Evolutionary conservation across 768 basidiomycete species (phyloP), one percentile per base, ranked within the genome.

Genomic region (Mycena olivaceomarginata): DNA sequence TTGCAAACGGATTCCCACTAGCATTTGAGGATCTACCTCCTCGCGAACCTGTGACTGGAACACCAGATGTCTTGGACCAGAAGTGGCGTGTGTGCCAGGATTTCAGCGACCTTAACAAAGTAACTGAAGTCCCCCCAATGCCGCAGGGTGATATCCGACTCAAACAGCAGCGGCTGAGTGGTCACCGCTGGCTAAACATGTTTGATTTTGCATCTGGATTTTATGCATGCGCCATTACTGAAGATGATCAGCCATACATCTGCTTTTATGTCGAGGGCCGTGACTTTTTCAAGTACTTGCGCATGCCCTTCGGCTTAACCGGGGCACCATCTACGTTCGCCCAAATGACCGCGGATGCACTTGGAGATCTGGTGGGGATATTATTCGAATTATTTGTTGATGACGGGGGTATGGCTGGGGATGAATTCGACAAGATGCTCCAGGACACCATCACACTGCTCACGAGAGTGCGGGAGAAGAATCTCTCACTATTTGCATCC

Each of bases 201-300:
- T 85, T 88, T 31, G 87, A 90, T 77, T 86, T 87, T 64, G 84
- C 86, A 13, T 80, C 81, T 0, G 88, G 87, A 0, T 89, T 87
- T 81, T 84, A 84, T 66, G 82, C 79, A 12, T 77, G 79, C n/a
- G 67, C 62, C 8, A 74, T 84, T 2, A 46, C 71, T 5, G 60
- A 68, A 18, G 83, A 82, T 9, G 76, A 77, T 20, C 74, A 79
- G 57, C 83, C 83, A 11, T 85, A 85, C 62, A 77, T 86, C 0
- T 80, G 80, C 13, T 89, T 89, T 73, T 88, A 87, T 37, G 82
- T 87, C 0, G 84, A 85, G 74, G 88, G 87, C 0, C 39, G 80
- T 2, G 89, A 88, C 0, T 87, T 84, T 60, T 86, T 85, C 60
- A 66, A 73, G 13, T 89, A 87, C 62, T 39, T 76, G 0, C 43